Percentiles rank a stretch among this genome's conserved stretches.
Evolutionary conservation across 2,329 filamentous ascomycete genomes (phyloP).

Genomic region (Colletotrichum destructivum): DNA sequence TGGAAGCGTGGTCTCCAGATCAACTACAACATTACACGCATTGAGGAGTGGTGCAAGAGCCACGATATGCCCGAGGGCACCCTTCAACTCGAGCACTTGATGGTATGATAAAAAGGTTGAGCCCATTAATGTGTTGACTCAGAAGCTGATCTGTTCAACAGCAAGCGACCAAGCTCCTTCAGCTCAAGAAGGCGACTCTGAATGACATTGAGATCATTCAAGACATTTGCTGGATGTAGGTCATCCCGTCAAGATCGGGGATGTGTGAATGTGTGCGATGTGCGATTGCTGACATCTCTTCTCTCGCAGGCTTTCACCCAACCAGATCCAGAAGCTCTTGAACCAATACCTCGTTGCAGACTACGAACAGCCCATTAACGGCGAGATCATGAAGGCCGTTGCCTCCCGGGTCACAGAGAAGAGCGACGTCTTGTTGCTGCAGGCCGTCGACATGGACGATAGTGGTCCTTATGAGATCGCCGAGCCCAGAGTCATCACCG

Average conservation of each 20-base stretch:
- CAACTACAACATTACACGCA: slow-evolving; percentile 99
- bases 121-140: neutral
- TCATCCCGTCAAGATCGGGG: slow-evolving; percentile 45
- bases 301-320: slow-evolving; percentile 84
- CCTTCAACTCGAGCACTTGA: slow-evolving; percentile 95
- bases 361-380: slow-evolving; percentile 99
- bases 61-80: slow-evolving; percentile 99
- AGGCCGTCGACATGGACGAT: slow-evolving; percentile 98
- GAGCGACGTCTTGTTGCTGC: slow-evolving; percentile 93
- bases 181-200: slow-evolving; percentile 98
- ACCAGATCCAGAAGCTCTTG: slow-evolving; percentile 98
- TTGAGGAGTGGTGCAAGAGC: slow-evolving; percentile 99
- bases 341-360: slow-evolving; percentile 99
- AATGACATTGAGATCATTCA: slow-evolving; percentile 99
- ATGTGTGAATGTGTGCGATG: neutral
- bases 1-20: slow-evolving; percentile 99
- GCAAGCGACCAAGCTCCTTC: slow-evolving; percentile 98
- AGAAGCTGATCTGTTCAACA: slow-evolving; percentile 53
- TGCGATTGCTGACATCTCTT: slow-evolving; percentile 3
- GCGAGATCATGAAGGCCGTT: slow-evolving; percentile 99
- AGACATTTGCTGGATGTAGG: slow-evolving; percentile 99
- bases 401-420: slow-evolving; percentile 98
- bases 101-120: slow-evolving; percentile 70
- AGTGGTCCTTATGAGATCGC: slow-evolving; percentile 99
- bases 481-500: slow-evolving; percentile 94